Evolutionary conservation across 345 rosid species (phyloP), one percentile per base, ranked within the genome.

Genomic region (Brassica incana): DNA sequence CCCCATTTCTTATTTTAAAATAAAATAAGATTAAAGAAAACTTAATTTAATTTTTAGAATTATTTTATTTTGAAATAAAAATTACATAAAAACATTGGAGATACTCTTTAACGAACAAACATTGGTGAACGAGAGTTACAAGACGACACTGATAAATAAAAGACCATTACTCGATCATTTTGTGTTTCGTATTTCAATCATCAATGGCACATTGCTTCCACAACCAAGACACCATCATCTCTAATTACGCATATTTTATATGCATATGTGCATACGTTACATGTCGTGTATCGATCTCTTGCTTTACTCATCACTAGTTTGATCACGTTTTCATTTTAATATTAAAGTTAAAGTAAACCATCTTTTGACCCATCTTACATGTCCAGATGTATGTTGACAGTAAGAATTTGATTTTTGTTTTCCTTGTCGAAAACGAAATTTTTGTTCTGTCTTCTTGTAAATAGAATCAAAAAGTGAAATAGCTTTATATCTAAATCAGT

Each of bases 141-240:
- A 27, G 30, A 27, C 30, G 30, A 27, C 30, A 27, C 30, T 27
- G 30, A 27, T 27, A 27, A 27, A 27, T 27, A 27, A 83, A 67
- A 77, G 78, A 75, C 81, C 88, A 83, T 58, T 73, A 83, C 82
- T 85, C 35, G 15, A 61, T 61, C 84, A 78, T 82, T 83, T 77
- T 60, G 74, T 73, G 65, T 86, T 86, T 69, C 83, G 48, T 69
- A 69, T 56, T 79, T 78, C 86, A 84, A 78, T 81, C 90, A 87
- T 87, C 85, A 81, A 81, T 66, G 83, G 83, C 83, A 69, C 84
- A 87, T 64, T 78, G 78, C 84, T 78, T 20, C 79, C 35, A 75
- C 78, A 70, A 33, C 58, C 15, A 45, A 72, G 59, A 66, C 77
- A 64, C 33, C 73, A 82, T 82, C 80, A 65, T 80, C 80, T 72